phyloP scores from a whole-genome alignment of 805 yeast species.

The Metschnikowia amazonensis region DNA sequence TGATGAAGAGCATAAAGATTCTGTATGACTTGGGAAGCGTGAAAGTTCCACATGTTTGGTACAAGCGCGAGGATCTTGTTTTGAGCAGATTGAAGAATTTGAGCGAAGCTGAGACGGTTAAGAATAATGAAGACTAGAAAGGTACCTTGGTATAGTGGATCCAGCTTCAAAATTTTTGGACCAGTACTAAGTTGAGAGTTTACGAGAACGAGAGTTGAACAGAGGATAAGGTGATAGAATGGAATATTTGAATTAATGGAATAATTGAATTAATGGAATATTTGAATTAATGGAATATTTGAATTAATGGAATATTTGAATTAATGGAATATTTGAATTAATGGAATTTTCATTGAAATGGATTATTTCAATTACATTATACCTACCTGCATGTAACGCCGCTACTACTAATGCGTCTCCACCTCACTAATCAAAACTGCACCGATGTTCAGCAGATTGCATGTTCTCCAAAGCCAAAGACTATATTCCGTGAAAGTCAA shows the following conservation, averaged over 20 bases:
- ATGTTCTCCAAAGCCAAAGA: neutral
- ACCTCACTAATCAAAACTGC: neutral
- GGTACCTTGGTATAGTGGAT: neutral
- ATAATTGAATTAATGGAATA: too few species aligned
- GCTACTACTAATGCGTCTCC: neutral
- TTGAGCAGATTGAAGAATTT: slow-evolving; percentile 22
- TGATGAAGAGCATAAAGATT: slow-evolving; percentile 27
- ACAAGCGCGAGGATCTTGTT: slow-evolving; percentile 29
- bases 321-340: too few species aligned
- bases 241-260: too few species aligned
- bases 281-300: too few species aligned
- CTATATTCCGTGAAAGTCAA: slow-evolving; percentile 14
- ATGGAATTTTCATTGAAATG: too few species aligned
- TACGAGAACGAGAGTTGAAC: too few species aligned
- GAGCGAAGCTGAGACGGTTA: neutral
- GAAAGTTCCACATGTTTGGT: slow-evolving; percentile 27
- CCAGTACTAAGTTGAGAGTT: too few species aligned
- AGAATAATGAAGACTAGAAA: neutral
- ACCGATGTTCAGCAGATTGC: slow-evolving; percentile 1
- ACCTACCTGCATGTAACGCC: neutral
- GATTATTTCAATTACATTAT: too few species aligned
- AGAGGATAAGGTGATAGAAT: too few species aligned
- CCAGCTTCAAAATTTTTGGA: too few species aligned
- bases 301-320: too few species aligned
- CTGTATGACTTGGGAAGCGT: slow-evolving; percentile 16